Base-by-base conservation (phyloP, 148 eudicot species). In the Rhododendron vialii region DNA sequence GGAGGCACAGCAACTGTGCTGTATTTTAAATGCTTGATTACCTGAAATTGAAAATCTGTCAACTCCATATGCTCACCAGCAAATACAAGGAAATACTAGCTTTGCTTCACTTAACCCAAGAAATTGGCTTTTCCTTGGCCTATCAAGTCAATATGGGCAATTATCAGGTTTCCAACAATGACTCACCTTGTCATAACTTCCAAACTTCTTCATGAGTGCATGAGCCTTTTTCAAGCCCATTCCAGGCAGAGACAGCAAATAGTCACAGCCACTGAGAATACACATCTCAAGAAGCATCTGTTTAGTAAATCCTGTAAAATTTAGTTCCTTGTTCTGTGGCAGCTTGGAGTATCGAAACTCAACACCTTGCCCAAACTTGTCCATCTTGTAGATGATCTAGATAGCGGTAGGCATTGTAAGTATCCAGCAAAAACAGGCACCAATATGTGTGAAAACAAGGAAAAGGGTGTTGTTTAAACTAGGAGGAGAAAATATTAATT, bases 321-420 rank as follows among this genome's bases (percentile, higher is more conserved):
- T 91, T 75, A 94, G 91, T 53, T 95, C 98, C 90, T 87, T 95
- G 91, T 97, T 95, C 41, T 91, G 90, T 80, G 93, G 95, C 79
- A 97, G 91, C 89, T 3, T 91, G 77, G 93, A 80, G 51, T 87
- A 87, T 84, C 63, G 95, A 87, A 94, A 97, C 84, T 97, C 99
- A 87, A 94, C 93, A 82, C 98, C 96, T 89, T 97, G 96, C 69
- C 99, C 99, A 85, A 89, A 95, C 88, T 97, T 97, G 91, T 97
- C 99, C 99, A 97, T 95, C 91, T 97, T 97, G 98, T 93, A 97
- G 84, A 97, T 95, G 61, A 97, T 93, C 99, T 97, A 91, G 38
- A 88, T 53, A 71, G 51, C 74, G 45, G 63, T 71, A 41, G 78
- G 45, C 78, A 86, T 43, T 41, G 69, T 59, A 50, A 67, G 48